Base-by-base conservation (phyloP, 1,284 basidiomycete genomes). In the Microbotryum intermedium region DNA sequence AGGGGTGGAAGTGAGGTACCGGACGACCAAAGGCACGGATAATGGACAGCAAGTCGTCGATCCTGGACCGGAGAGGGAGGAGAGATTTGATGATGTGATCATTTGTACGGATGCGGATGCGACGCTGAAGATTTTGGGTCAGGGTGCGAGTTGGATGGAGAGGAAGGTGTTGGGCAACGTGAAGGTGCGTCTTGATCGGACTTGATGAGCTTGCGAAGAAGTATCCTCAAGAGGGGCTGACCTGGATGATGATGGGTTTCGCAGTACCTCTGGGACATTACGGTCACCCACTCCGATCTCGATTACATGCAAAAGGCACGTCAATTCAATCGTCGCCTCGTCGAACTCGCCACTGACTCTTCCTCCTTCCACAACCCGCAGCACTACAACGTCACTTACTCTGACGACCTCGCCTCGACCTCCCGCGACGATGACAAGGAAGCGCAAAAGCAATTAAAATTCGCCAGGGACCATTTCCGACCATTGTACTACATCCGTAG, bases 1-100 rank as follows among this genome's bases (percentile, higher is more conserved):
- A 34, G 59, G 62, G 18, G 70, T 71, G 0, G 64, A 65, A 21
- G 42, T 58, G 7, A 42, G 6, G 9, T 50, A 28, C 16, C 49
- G 57, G 20, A 18, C 46, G 45, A 42, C 42, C 9, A 23, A 53
- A 42, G 50, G 28, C 5, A 44, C 44, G 21, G 50, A 58, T 46
- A 8, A 44, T 13, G 57, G 50, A 1, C 57, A 58, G 43, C 57
- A 45, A 18, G 50, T 58, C 18, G 57, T 58, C 4, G 44, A 30
- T 0, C 50, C 57, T 1, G 34, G 58, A 16, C 60, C 55, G 18
- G 63, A 77, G 21, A 66, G 72, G 20, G 71, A 76, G 21, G 82
- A 82, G 58, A 74, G 73, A 20, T 85, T 81, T 69, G 83, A 85
- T 71, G 82, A 85, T 69, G 75, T 86, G 58, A 80, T 86, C 25